Evolutionary conservation across 805 yeast genomes (phyloP).

Genomic region (Candida endomychidarum): DNA sequence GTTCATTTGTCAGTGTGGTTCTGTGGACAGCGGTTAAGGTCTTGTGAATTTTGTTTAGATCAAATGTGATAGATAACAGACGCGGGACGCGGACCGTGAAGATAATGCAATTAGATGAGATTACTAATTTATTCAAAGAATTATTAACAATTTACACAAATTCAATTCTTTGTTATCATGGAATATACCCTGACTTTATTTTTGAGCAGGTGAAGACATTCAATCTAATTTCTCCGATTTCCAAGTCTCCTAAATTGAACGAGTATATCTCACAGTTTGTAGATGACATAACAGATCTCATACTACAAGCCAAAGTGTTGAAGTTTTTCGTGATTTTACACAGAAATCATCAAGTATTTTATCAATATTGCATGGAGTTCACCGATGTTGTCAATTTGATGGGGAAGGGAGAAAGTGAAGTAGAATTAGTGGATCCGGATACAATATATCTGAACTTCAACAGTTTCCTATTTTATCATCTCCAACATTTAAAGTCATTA

Average conservation of each 20-base stretch:
- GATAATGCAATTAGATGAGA: constrained; percentile 2
- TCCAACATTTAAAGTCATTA: constrained; percentile 28
- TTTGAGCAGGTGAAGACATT: constrained; percentile 45
- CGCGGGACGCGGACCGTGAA: constrained; percentile 1
- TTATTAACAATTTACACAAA: constrained; percentile 53
- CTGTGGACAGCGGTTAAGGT: background rate
- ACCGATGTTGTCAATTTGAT: constrained; percentile 28
- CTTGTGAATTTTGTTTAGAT: too few relatives aligned
- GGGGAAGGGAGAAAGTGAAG: background rate
- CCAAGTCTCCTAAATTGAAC: constrained; percentile 48
- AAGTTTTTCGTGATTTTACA: constrained; percentile 40
- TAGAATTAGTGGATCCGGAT: constrained; percentile 22
- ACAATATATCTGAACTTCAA: constrained; percentile 1
- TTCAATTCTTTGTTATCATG: constrained; percentile 52
- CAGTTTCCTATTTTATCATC: constrained; percentile 29
- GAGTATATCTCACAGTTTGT: constrained; percentile 43
- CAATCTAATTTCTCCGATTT: constrained; percentile 40
- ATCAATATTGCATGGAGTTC: constrained; percentile 40
- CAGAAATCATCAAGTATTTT: constrained; percentile 27
- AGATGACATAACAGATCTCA: constrained; percentile 8
- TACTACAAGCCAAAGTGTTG: constrained; percentile 22
- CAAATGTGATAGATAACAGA: background rate
- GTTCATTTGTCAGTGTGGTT: constrained; percentile 4
- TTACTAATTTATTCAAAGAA: constrained; percentile 38
- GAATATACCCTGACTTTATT: constrained; percentile 52